Evolutionary conservation across 1,139 yeast genomes (phyloP).

Genomic region (Sugiyamaella xylanicola): DNA sequence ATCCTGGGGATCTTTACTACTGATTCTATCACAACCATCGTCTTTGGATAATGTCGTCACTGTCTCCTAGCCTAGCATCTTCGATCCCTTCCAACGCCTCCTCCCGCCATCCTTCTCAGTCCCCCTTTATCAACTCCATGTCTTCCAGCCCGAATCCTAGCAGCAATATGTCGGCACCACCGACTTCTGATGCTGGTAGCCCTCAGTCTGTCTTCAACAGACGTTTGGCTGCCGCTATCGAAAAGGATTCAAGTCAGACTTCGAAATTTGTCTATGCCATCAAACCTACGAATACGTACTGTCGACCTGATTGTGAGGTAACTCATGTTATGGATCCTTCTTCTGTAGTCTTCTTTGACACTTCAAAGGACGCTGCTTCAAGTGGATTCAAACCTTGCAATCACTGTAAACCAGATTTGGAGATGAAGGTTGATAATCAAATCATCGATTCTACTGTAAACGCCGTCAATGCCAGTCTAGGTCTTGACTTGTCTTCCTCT

Average conservation of each 20-base stretch:
- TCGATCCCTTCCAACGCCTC: not conserved
- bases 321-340: constrained; percentile 49
- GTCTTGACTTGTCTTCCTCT: constrained; percentile 50
- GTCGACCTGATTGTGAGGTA: constrained; percentile 71
- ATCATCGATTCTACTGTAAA: constrained; percentile 60
- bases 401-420: constrained; percentile 50
- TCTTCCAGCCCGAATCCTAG: not conserved
- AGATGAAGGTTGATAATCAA: constrained; percentile 49
- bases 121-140: not conserved
- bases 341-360: constrained; percentile 51
- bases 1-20: not conserved
- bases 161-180: not conserved
- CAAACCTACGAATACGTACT: constrained; percentile 40
- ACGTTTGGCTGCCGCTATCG: constrained; percentile 16
- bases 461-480: constrained; percentile 58
- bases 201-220: not conserved
- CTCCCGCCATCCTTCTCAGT: not conserved
- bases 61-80: not conserved
- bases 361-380: constrained; percentile 48
- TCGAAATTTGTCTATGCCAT: constrained; percentile 25
- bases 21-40: not conserved
- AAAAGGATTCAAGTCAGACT: constrained; percentile 19
- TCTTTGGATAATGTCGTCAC: not conserved
- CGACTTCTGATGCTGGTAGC: not conserved
- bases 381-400: constrained; percentile 56